Evolutionary conservation across 1,284 basidiomycete species (phyloP).

Genomic region (Cutaneotrichosporon dermatis): DNA sequence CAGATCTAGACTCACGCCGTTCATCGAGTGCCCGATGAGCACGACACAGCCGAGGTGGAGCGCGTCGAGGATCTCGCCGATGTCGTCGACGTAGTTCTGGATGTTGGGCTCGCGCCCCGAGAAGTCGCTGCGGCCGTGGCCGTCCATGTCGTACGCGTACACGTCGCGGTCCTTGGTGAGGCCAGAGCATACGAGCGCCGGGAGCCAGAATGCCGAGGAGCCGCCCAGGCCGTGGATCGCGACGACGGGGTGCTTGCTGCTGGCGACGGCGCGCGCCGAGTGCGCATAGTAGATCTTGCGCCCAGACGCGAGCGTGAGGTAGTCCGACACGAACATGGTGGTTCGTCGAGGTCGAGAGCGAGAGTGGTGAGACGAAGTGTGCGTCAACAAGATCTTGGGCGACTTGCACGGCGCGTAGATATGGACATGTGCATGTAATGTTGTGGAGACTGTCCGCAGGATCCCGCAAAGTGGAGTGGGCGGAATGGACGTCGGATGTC

Average conservation of each 20-base stretch:
- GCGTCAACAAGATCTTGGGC: background rate
- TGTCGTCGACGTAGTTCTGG: constrained; percentile 20
- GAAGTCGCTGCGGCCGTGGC: constrained; percentile 26
- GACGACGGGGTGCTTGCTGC: constrained; percentile 49
- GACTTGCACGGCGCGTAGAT: background rate
- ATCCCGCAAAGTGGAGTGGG: background rate
- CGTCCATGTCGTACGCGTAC: constrained; percentile 29
- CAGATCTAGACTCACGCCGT: constrained; percentile 20
- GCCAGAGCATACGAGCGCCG: constrained; percentile 13
- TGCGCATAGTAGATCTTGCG: constrained; percentile 15
- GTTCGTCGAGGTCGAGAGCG: background rate
- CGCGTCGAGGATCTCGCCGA: constrained; percentile 22
- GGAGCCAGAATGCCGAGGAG: constrained; percentile 47
- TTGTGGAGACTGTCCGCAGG: background rate
- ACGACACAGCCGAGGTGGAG: constrained; percentile 19
- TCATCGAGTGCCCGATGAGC: constrained; percentile 36
- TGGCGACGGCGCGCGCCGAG: constrained; percentile 53
- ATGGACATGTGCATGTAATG: background rate
- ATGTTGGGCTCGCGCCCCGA: constrained; percentile 17
- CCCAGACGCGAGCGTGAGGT: constrained; percentile 5
- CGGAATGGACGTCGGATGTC: background rate
- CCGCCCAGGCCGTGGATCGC: constrained; percentile 27
- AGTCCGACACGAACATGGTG: constrained; percentile 13
- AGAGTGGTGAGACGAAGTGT: background rate
- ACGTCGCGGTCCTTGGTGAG: constrained; percentile 18